These are phyloP conservation scores for Fraxinus sp. DNA, from an alignment of 305 asterid genomes.

Conservation along the genomic window DNA sequence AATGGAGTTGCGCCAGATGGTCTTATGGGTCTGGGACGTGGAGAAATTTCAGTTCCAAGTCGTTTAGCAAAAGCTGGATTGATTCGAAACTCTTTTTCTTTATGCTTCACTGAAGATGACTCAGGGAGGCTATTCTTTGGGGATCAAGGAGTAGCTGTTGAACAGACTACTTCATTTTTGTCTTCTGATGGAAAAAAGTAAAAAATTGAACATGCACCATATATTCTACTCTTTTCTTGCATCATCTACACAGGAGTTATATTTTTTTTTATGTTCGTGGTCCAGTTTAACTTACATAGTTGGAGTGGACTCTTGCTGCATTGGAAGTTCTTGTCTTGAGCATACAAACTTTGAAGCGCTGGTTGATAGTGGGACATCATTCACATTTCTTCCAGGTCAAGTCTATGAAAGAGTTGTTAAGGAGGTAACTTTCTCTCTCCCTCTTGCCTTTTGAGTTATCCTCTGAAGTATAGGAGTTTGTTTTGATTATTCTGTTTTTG, in stretches of 20 bases:
- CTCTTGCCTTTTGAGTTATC: not conserved
- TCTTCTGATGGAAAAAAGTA: conserved; percentile 63
- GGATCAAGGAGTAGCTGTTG: conserved; percentile 59
- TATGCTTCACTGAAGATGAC: conserved; percentile 60
- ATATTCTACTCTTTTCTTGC: conserved; percentile 18
- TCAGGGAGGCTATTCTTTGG: conserved; percentile 65
- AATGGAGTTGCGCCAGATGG: conserved; percentile 64
- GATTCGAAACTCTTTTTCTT: conserved; percentile 49
- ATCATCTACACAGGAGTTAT: conserved; percentile 19
- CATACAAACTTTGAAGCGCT: conserved; percentile 53
- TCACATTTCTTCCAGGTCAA: conserved; percentile 64
- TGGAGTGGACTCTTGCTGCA: conserved; percentile 67
- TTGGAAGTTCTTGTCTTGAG: conserved; percentile 56
- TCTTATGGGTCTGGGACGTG: conserved; percentile 64
- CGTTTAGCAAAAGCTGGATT: conserved; percentile 57
- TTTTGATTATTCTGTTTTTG: conserved; percentile 18
- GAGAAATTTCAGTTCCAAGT: conserved; percentile 59
- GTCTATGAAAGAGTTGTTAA: conserved; percentile 55
- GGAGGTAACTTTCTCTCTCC: conserved; percentile 44
- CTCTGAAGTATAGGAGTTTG: conserved; percentile 6
- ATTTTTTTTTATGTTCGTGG: conserved; percentile 21
- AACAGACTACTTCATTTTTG: conserved; percentile 62
- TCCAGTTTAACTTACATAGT: conserved; percentile 64
- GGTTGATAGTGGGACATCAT: conserved; percentile 81
- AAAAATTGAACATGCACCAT: conserved; percentile 14